phyloP scores from a whole-genome alignment of 2,329 filamentous ascomycete genomes.

The Fusarium oligoseptatum region DNA sequence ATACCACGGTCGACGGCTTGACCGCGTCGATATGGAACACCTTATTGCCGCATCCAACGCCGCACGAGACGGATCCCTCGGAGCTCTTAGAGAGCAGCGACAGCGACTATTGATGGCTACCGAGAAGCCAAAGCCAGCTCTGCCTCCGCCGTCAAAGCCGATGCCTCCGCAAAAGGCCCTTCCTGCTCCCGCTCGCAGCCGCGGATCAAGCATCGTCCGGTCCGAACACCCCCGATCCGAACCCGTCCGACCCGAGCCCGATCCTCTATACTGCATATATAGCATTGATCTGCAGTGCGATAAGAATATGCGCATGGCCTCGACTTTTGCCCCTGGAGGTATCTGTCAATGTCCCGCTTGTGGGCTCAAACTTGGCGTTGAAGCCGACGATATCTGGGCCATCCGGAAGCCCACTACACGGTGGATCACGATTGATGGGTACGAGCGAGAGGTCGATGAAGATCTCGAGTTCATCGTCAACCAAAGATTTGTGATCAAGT shows the following conservation, averaged over 20 bases:
- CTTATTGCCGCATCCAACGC: slow-evolving; percentile 43
- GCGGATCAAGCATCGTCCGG: slow-evolving; percentile 6
- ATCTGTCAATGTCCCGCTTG: slow-evolving; percentile 39
- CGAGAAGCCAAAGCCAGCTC: slow-evolving; percentile 27
- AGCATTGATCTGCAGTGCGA: slow-evolving; percentile 40
- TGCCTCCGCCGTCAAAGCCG: slow-evolving; percentile 15
- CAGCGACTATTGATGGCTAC: slow-evolving; percentile 30
- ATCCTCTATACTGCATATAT: slow-evolving; percentile 42
- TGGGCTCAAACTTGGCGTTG: slow-evolving; percentile 29
- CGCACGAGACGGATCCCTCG: slow-evolving; percentile 38
- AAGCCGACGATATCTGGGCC: slow-evolving; percentile 39
- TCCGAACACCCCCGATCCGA: not conserved
- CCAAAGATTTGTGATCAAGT: slow-evolving; percentile 43
- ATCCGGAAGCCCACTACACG: slow-evolving; percentile 36
- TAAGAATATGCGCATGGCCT: slow-evolving; percentile 24
- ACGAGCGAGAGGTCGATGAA: slow-evolving; percentile 39
- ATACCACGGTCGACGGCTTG: slow-evolving; percentile 36
- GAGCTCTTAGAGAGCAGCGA: slow-evolving; percentile 40
- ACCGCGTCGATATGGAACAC: slow-evolving; percentile 39
- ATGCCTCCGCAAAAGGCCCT: not conserved
- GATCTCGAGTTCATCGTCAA: slow-evolving; percentile 40
- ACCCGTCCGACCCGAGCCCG: not conserved
- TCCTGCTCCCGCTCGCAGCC: not conserved
- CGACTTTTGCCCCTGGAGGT: slow-evolving; percentile 32
- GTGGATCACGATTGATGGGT: slow-evolving; percentile 24